Conservation (phyloP, 176 grass and related monocot genomes). For the Phragmites australis region DNA sequence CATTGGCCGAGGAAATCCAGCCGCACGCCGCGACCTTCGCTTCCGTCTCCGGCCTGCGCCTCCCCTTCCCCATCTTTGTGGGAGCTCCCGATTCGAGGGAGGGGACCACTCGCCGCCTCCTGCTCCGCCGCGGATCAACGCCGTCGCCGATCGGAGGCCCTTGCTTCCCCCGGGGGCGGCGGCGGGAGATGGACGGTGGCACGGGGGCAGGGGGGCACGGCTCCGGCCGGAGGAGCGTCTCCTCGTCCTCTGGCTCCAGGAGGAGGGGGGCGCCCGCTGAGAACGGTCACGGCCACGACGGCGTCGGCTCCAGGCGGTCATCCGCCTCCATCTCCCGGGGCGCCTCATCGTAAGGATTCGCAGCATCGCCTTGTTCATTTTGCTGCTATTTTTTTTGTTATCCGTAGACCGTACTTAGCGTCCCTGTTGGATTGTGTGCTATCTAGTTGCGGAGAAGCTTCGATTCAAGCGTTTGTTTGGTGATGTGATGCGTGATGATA, state of each 20-base stretch:
- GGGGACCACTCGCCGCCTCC: not conserved
- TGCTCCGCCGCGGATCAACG: conserved; percentile 28
- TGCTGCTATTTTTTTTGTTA: not conserved
- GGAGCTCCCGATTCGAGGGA: conserved; percentile 44
- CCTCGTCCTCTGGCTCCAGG: conserved; percentile 38
- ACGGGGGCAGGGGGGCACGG: conserved; percentile 40
- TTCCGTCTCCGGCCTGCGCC: conserved; percentile 47
- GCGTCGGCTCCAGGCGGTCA: conserved; percentile 34
- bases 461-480: not conserved
- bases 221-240: conserved; percentile 49
- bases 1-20: conserved; percentile 29
- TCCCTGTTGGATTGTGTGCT: not conserved
- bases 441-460: not conserved
- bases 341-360: conserved; percentile 39
- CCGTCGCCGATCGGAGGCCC: conserved; percentile 36
- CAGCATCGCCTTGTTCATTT: not conserved
- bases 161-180: conserved; percentile 3
- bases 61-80: not conserved
- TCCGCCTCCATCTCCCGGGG: conserved; percentile 55
- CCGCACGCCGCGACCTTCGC: conserved; percentile 36
- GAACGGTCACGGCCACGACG: conserved; percentile 50
- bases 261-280: conserved; percentile 47
- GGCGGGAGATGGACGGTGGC: conserved; percentile 63
- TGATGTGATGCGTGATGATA: not conserved
- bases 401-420: not conserved